These are phyloP conservation scores for Silene coronaria DNA, from an alignment of 179 eudicot genomes.

Conservation along the genomic window DNA sequence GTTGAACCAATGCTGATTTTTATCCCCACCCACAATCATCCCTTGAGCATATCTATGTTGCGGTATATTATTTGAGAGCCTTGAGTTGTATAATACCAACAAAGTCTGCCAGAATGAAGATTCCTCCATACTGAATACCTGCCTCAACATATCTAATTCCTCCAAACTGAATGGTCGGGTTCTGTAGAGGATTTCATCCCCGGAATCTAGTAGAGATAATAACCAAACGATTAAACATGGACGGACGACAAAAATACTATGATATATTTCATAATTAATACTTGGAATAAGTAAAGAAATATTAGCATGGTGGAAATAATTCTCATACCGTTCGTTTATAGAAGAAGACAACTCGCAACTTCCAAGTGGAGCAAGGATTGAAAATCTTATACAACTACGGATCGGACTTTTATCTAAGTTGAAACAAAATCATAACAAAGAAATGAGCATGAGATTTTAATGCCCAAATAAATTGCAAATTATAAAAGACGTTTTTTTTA, in stretches of 20 bases:
- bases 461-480: not conserved
- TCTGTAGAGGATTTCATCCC: too few relatives aligned
- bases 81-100: too few relatives aligned
- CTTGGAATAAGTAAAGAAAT: not conserved
- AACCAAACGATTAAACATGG: not conserved
- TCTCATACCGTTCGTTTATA: not conserved
- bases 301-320: not conserved
- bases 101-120: too few relatives aligned
- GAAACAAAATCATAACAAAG: not conserved
- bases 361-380: not conserved
- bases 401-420: not conserved
- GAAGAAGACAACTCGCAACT: not conserved
- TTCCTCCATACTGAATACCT: too few relatives aligned
- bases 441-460: not conserved
- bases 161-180: too few relatives aligned
- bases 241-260: too few relatives aligned
- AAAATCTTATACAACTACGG: not conserved
- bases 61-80: too few relatives aligned
- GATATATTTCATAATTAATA: not conserved
- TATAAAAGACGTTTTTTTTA: not conserved
- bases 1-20: too few relatives aligned
- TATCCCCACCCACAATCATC: too few relatives aligned
- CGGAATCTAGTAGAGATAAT: too few relatives aligned
- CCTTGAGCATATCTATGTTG: too few relatives aligned
- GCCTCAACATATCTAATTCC: too few relatives aligned